These are phyloP conservation scores for Lecanoromycetidae sp. DNA, from an alignment of 2,329 filamentous ascomycete genomes.

Conservation along the genomic window DNA sequence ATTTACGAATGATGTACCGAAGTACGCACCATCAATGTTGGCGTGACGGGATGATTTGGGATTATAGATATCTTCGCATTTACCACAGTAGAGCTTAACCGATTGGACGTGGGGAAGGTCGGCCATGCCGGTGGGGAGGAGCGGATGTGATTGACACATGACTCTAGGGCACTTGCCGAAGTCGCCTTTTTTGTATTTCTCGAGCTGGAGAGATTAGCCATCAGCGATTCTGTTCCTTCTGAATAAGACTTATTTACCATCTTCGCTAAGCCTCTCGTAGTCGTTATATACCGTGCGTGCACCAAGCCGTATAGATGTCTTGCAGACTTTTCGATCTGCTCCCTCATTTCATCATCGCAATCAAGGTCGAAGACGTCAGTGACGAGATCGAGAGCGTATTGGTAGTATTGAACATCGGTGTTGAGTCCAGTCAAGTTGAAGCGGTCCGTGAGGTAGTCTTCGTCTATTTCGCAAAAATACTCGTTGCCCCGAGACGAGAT, in stretches of 20 bases:
- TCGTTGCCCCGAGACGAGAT: conserved; percentile 96
- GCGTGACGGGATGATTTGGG: conserved; percentile 95
- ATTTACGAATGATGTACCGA: conserved; percentile 96
- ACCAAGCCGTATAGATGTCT: conserved; percentile 91
- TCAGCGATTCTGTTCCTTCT: not conserved
- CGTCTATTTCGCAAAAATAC: conserved; percentile 99
- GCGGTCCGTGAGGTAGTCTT: conserved; percentile 93
- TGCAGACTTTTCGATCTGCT: conserved; percentile 95
- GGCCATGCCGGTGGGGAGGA: conserved; percentile 87
- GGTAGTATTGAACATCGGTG: conserved; percentile 96
- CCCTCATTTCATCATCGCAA: conserved; percentile 95
- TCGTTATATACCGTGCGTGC: conserved; percentile 93
- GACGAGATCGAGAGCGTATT: conserved; percentile 93
- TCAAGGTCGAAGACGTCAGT: conserved; percentile 98
- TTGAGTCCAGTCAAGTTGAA: conserved; percentile 97
- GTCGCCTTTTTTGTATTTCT: conserved; percentile 97
- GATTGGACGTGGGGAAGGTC: conserved; percentile 78
- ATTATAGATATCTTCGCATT: conserved; percentile 98
- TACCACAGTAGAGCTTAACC: conserved; percentile 92
- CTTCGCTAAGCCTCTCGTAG: conserved; percentile 81
- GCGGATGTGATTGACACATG: conserved; percentile 81
- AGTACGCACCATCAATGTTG: conserved; percentile 93
- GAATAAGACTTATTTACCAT: conserved; percentile 54
- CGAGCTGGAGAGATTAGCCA: conserved; percentile 49
- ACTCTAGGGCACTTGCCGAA: conserved; percentile 98